Conservation (phyloP, 805 yeast species). For the Saccharomycopsis sp. region DNA sequence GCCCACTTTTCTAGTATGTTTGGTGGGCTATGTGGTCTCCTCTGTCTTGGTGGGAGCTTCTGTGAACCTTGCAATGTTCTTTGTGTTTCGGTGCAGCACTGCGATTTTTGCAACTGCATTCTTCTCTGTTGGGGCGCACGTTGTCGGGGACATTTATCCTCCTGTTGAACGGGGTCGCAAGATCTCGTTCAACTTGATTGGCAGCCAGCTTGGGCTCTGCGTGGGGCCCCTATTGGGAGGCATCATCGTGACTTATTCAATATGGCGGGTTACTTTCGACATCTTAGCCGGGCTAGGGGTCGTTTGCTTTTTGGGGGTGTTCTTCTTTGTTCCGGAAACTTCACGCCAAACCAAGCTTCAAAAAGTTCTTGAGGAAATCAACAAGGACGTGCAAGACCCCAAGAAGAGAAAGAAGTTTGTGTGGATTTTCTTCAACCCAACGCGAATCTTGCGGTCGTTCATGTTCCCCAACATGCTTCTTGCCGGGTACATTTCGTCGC, state of each 20-base stretch:
- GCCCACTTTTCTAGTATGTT: slow-evolving; percentile 35
- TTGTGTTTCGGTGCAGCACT: slow-evolving; percentile 39
- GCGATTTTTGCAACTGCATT: slow-evolving; percentile 49
- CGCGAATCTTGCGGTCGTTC: slow-evolving; percentile 35
- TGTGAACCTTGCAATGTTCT: slow-evolving; percentile 45
- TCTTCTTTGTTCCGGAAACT: slow-evolving; percentile 41
- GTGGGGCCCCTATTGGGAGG: slow-evolving; percentile 48
- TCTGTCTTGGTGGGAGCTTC: slow-evolving; percentile 37
- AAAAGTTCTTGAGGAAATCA: slow-evolving; percentile 24
- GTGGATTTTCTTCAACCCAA: slow-evolving; percentile 38
- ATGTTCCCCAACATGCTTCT: slow-evolving; percentile 35
- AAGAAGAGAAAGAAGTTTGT: slow-evolving; percentile 35
- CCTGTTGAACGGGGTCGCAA: slow-evolving; percentile 45
- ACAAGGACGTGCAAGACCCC: too few species aligned
- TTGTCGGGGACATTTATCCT: slow-evolving; percentile 41
- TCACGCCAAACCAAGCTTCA: slow-evolving; percentile 27
- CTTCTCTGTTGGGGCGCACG: slow-evolving; percentile 43
- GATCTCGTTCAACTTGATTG: slow-evolving; percentile 40
- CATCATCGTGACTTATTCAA: slow-evolving; percentile 38
- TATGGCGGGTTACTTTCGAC: slow-evolving; percentile 48
- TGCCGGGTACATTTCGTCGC: slow-evolving; percentile 35
- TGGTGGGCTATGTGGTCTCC: slow-evolving; percentile 27
- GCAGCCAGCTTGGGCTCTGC: slow-evolving; percentile 47
- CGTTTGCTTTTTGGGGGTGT: slow-evolving; percentile 28
- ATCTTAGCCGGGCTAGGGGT: slow-evolving; percentile 39